Base-by-base conservation (phyloP, 2,329 filamentous ascomycete species). In the Exserohilum rostratum region DNA sequence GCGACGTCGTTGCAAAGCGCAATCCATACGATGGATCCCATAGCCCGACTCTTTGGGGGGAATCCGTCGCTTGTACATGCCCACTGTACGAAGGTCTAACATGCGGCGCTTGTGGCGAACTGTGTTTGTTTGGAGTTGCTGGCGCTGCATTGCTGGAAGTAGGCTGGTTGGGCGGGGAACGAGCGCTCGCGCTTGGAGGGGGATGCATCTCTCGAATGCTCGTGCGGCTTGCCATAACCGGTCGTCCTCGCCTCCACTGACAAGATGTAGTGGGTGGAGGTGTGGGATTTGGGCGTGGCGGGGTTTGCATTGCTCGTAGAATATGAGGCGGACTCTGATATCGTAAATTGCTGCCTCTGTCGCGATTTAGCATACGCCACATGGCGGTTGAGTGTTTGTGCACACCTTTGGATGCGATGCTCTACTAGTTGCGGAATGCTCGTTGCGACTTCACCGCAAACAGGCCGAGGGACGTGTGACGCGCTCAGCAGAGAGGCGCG, bases 401-500 rank as follows among this genome's bases (percentile, higher is more conserved):
- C 47, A n/a, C 31, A 50, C 47, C 38, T 42, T 35, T 37, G 40
- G 35, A 25, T 46, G 27, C 17, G 30, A 33, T 33, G 29, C 20
- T 51, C 35, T 37, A 51, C 13, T 17, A 40, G 3, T 31, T 17
- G 50, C 43, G 53, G 46, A 38, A 47, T 53, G 46, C 49, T 39
- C 20, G 33, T 29, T 46, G 50, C 46, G 42, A 59, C 58, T 45
- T 62, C 54, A 62, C 53, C 33, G 61, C 50, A 50, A 47, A 48
- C 61, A 49, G 59, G 58, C 59, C 55, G 57, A 43, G 39, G 44
- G 39, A 53, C 37, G 48, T 57, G 42, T 55, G 61, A 62, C 61
- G 62, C 69, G 65, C 65, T 61, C 53, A 58, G 53, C 42, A 65
- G 49, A 52, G 64, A 58, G 63, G 60, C 67, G 66, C 70, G 58